Percentiles rank a stretch among this genome's conserved stretches.
Conservation (phyloP, 306 rosid species). For the Citrullus colocynthis region DNA sequence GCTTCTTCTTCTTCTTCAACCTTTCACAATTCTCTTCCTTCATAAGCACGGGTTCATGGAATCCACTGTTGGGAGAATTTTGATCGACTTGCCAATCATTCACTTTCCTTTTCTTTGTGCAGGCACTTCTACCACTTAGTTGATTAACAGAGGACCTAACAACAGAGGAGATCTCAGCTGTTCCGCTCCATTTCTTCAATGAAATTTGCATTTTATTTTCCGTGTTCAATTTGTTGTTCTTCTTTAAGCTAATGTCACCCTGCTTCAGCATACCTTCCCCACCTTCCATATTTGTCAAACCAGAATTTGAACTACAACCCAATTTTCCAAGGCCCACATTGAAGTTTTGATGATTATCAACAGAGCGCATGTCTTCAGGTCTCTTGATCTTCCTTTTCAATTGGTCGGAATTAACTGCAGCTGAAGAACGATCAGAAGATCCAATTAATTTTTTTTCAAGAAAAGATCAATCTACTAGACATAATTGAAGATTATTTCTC, state of each 20-base stretch:
- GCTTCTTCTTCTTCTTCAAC: conserved; percentile 34
- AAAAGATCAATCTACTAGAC: neutral
- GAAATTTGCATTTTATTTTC: conserved; percentile 23
- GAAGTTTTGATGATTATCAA: conserved; percentile 23
- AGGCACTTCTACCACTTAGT: conserved; percentile 15
- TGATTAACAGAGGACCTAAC: conserved; percentile 19
- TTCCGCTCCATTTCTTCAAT: conserved; percentile 27
- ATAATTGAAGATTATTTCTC: conserved; percentile 7
- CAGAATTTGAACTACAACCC: conserved; percentile 24
- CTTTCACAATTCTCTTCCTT: conserved; percentile 31
- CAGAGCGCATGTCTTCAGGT: conserved; percentile 22
- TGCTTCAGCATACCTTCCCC: conserved; percentile 30
- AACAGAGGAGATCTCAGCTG: conserved; percentile 24
- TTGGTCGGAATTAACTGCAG: conserved; percentile 34
- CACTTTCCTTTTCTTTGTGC: conserved; percentile 45
- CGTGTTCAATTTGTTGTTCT: conserved; percentile 9
- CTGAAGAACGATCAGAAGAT: neutral
- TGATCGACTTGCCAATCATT: conserved; percentile 33
- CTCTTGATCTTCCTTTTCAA: conserved; percentile 34
- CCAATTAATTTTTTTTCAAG: neutral
- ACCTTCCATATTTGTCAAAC: conserved; percentile 19
- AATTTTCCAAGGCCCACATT: conserved; percentile 21
- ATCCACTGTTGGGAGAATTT: conserved; percentile 17
- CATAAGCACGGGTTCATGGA: conserved; percentile 20
- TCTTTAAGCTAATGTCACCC: conserved; percentile 31